Evolutionary conservation across 2,329 filamentous ascomycete genomes (phyloP), one percentile per base, ranked within the genome.

Genomic region (Colletotrichum costaricense): DNA sequence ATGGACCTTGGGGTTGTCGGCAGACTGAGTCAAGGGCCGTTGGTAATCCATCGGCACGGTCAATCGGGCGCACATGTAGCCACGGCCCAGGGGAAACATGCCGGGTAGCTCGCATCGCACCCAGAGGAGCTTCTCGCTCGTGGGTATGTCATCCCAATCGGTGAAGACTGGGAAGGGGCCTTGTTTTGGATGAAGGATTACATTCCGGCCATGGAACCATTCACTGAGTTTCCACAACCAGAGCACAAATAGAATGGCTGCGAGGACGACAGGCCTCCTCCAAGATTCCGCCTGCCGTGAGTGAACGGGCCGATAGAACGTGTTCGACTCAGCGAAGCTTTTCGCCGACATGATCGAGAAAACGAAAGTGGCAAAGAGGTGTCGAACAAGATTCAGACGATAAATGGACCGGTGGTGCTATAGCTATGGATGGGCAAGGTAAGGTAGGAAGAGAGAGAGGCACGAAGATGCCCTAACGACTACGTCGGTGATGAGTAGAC

Each of bases 41-140:
- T 81, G 77, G 72, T 87, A 86, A 75, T 87, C 85, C 82, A 87
- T 85, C 11, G 86, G 84, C 4, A 87, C 83, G 8, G 84, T 86
- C 11, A 87, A 80, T 26, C 85, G 81, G 56, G 86, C 83, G 76
- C 85, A 87, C 70, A 80, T 78, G 67, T 83, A 80, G 33, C 72
- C 74, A 2, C 67, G 58, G 28, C 35, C 67, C 9, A 12, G 11
- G 6, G 49, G 35, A 11, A 19, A 28, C 14, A 76, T 77, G 78
- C 84, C 68, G 66, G 65, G 28, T 22, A 74, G 73, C 74, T 81
- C 82, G 76, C 86, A 88, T 60, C 82, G 81, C 62, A 84, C 81
- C 84, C 85, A 88, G 73, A 77, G 75, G 5, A 88, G 81, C 65
- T 85, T 82, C 74, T 84, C 78, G 73, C 82, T 86, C n/a, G 86